phyloP scores from a whole-genome alignment of 129 eudicot genomes.

The Daucus carota region DNA sequence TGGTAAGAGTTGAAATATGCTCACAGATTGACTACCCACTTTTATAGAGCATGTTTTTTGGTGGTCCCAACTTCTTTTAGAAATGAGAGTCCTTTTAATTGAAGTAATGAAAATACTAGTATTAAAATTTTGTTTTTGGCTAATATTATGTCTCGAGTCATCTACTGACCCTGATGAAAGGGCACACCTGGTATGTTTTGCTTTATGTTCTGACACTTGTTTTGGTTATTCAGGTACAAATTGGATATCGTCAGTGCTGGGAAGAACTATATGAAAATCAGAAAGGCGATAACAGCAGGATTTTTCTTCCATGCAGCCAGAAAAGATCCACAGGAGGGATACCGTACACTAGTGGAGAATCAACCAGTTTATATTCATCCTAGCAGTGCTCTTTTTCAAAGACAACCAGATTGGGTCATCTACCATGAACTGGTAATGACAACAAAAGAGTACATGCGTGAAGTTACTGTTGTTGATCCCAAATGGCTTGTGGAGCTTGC shows the following conservation, averaged over 20 bases:
- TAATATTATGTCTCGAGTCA: neutral
- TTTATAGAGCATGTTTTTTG: neutral
- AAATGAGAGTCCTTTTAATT: neutral
- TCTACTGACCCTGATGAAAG: neutral
- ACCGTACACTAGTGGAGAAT: slow-evolving; percentile 72
- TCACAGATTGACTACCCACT: neutral
- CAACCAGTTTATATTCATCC: slow-evolving; percentile 86
- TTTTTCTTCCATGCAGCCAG: slow-evolving; percentile 78
- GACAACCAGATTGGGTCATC: slow-evolving; percentile 94
- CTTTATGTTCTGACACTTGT: neutral
- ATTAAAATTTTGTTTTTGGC: neutral
- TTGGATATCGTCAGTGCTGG: slow-evolving; percentile 76
- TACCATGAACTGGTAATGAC: slow-evolving; percentile 89
- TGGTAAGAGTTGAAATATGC: neutral
- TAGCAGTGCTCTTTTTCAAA: slow-evolving; percentile 76
- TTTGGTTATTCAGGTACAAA: slow-evolving; percentile 51
- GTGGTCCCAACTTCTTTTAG: neutral
- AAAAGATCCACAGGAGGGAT: slow-evolving; percentile 88
- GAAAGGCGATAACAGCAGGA: slow-evolving; percentile 73
- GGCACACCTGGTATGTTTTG: neutral
- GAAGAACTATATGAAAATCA: slow-evolving; percentile 59
- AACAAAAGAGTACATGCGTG: slow-evolving; percentile 86
- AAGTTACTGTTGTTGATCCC: slow-evolving; percentile 75
- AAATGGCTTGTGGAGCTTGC: slow-evolving; percentile 88
- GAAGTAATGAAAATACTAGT: neutral